Conservation (phyloP, 2,329 filamentous ascomycete genomes). For the Akanthomyces dipterigenus region DNA sequence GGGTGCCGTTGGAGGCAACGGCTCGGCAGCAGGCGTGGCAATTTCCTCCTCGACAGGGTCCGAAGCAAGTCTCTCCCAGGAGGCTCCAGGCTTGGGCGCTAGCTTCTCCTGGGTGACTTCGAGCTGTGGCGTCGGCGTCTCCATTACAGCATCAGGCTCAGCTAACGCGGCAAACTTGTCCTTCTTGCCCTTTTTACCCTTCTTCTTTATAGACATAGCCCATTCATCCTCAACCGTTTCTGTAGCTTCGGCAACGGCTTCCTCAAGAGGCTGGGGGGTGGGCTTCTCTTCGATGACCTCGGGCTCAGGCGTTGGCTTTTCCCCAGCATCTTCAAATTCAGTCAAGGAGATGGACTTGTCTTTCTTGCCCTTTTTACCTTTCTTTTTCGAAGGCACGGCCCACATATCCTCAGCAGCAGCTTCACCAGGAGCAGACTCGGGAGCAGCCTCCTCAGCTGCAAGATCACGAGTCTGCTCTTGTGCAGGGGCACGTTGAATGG, state of each 20-base stretch:
- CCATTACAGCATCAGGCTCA: background rate
- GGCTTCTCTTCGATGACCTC: no score
- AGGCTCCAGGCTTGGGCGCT: background rate
- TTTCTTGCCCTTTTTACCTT: slow-evolving; percentile 31
- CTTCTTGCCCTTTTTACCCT: slow-evolving; percentile 31
- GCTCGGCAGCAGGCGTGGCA: background rate
- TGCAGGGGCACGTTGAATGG: no score
- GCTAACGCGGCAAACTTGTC: background rate
- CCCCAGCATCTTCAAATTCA: background rate
- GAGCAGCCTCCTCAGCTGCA: background rate
- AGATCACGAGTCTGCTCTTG: background rate
- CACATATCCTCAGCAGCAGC: slow-evolving; percentile 17
- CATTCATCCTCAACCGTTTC: background rate
- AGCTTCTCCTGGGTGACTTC: no score
- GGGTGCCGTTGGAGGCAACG: background rate
- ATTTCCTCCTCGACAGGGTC: no score
- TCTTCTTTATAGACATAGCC: slow-evolving; percentile 20
- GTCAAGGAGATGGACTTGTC: background rate
- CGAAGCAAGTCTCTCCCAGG: no score
- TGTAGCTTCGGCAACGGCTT: no score
- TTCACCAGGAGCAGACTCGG: slow-evolving; percentile 17
- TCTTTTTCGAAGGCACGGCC: slow-evolving; percentile 21
- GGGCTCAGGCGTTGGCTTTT: background rate
- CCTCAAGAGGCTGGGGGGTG: background rate
- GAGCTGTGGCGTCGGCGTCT: background rate